These are phyloP conservation scores for Epichloe sp. DNA, from an alignment of 2,329 filamentous ascomycete species.

Conservation along the genomic window DNA sequence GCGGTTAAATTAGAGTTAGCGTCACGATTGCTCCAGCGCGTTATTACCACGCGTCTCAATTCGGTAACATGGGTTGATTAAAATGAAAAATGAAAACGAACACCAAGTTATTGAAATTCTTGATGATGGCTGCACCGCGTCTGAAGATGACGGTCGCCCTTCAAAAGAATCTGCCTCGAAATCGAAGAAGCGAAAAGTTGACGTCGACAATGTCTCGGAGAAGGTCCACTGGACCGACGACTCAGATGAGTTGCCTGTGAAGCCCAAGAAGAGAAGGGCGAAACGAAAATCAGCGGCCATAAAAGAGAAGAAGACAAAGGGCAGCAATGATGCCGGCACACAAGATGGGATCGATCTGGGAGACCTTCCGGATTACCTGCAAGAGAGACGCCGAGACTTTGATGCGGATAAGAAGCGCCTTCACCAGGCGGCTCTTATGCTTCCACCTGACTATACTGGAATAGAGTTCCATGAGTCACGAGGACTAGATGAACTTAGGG, in stretches of 20 bases:
- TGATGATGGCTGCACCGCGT: conserved; percentile 13
- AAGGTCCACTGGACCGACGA: conserved; percentile 45
- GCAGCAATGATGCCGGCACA: conserved; percentile 22
- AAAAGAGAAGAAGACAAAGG: conserved; percentile 10
- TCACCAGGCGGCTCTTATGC: conserved; percentile 53
- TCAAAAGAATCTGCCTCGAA: conserved; percentile 3
- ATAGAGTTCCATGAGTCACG: conserved; percentile 50
- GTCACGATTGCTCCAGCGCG: not conserved
- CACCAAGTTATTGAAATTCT: conserved; percentile 14
- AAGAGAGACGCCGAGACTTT: conserved; percentile 53
- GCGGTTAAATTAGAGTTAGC: too few relatives aligned
- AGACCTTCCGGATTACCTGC: conserved; percentile 61
- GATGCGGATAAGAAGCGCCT: conserved; percentile 46
- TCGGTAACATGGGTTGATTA: conserved; percentile 1
- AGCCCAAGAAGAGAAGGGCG: conserved; percentile 27
- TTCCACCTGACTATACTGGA: conserved; percentile 66
- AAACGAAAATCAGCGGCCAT: conserved; percentile 18
- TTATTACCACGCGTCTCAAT: too few relatives aligned
- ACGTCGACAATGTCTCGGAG: conserved; percentile 22
- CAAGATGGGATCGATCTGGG: conserved; percentile 35
- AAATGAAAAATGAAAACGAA: conserved; percentile 4
- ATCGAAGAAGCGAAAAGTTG: conserved; percentile 24
- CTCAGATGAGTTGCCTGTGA: conserved; percentile 45
- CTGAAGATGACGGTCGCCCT: conserved; percentile 9
- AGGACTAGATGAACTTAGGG: conserved; percentile 30